Evolutionary conservation across 257 asterid genomes (phyloP).

Genomic region (Fraxinus cuspidata): DNA sequence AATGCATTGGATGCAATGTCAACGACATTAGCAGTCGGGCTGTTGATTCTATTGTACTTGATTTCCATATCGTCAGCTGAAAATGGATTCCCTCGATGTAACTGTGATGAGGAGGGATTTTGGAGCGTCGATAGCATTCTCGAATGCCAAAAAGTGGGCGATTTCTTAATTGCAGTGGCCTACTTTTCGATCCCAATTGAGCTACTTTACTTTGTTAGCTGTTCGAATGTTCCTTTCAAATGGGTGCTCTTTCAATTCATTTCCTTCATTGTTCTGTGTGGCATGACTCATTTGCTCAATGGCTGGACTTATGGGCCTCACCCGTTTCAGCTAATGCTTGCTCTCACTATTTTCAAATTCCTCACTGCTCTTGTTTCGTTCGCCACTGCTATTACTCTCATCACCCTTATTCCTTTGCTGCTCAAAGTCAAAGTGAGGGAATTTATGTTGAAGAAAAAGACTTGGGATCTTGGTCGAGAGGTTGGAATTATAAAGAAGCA

Average conservation of each 20-base stretch:
- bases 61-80: conserved; percentile 46
- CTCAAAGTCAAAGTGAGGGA: conserved; percentile 85
- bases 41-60: conserved; percentile 46
- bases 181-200: conserved; percentile 94
- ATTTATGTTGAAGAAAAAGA: conserved; percentile 69
- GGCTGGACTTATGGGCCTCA: conserved; percentile 94
- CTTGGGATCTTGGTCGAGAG: conserved; percentile 85
- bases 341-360: conserved; percentile 73
- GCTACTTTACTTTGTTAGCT: conserved; percentile 85
- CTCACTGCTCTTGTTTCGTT: conserved; percentile 85
- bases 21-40: conserved; percentile 44
- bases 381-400: conserved; percentile 82
- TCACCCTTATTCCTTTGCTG: conserved; percentile 73
- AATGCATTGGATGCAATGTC: conserved; percentile 56
- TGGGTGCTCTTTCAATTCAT: conserved; percentile 90
- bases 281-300: conserved; percentile 91
- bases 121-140: conserved; percentile 68
- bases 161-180: conserved; percentile 88
- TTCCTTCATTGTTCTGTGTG: conserved; percentile 85
- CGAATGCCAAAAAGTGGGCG: conserved; percentile 76
- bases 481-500: conserved; percentile 71
- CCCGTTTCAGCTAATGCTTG: conserved; percentile 77
- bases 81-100: conserved; percentile 52
- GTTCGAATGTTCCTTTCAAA: conserved; percentile 79
- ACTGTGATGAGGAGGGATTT: conserved; percentile 79